Base-by-base conservation (phyloP, 495 filamentous ascomycete genomes). In the Ascobolus immersus region DNA sequence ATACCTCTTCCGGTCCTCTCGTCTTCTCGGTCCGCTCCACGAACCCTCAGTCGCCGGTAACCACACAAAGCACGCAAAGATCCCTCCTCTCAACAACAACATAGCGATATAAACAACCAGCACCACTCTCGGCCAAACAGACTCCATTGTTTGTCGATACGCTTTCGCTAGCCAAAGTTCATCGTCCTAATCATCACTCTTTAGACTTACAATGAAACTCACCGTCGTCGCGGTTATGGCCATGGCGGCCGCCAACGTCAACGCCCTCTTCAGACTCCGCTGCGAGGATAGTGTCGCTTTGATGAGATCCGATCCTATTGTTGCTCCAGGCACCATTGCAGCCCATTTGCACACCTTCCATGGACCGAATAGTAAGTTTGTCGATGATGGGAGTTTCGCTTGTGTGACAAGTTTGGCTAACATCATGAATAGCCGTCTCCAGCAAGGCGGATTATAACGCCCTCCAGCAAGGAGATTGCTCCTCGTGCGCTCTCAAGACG, bases 181-280 rank as follows among this genome's bases (percentile, higher is more conserved):
- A n/a, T n/a, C n/a, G n/a, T n/a, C n/a, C n/a, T n/a, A n/a, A n/a
- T n/a, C n/a, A n/a, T n/a, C n/a, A n/a, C n/a, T n/a, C n/a, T n/a
- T n/a, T n/a, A n/a, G n/a, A n/a, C n/a, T n/a, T n/a, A n/a, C n/a
- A 3, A 13, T 4, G 12, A n/a, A 4, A 15, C 11, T 5, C 18
- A 31, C 9, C 28, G 9, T 31, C 28, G n/a, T 17, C 12, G 29
- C 27, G 12, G 17, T 41, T 17, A 22, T 46, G 12, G 40, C 42
- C 2, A 30, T 49, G 24, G 35, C 49, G 29, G 47, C 42, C 39
- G 39, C 44, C 39, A 42, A 46, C 42, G 42, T 43, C 34, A 44
- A 35, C 41, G 81, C 76, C 22, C 90, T 90, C 53, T 92, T 78
- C 78, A 78, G 81, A 53, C 67, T 90, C 59, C 71, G 71, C 33